These are phyloP conservation scores for Colletotrichum sp. DNA, from an alignment of 2,329 filamentous ascomycete species.

Conservation along the genomic window DNA sequence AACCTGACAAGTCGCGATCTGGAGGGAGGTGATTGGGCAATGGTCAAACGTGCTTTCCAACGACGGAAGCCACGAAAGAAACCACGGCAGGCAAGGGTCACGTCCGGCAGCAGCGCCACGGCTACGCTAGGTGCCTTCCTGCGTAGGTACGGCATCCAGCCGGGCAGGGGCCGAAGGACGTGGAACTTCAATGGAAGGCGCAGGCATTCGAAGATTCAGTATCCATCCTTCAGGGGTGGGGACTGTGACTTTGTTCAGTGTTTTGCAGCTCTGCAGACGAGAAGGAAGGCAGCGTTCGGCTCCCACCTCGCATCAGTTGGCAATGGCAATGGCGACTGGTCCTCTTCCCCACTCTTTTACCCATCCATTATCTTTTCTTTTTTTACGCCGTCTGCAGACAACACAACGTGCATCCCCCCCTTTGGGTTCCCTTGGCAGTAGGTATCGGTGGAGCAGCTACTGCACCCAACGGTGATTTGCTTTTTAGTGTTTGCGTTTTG, in stretches of 20 bases:
- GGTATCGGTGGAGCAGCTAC: background rate
- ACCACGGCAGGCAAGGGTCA: background rate
- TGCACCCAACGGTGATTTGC: conserved; percentile 9
- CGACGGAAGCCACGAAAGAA: background rate
- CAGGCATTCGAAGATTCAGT: background rate
- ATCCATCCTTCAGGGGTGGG: background rate
- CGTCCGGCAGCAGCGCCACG: background rate
- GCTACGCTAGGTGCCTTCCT: background rate
- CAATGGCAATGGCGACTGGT: background rate
- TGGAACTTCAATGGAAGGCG: background rate
- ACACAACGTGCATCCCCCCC: background rate
- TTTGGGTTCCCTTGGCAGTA: background rate
- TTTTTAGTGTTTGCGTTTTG: background rate
- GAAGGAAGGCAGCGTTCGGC: background rate
- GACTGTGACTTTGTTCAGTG: background rate
- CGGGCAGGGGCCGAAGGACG: background rate
- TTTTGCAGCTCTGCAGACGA: background rate
- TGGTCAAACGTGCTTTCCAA: background rate
- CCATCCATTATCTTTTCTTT: background rate
- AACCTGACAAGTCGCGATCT: background rate
- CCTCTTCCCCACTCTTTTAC: background rate
- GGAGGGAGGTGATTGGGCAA: background rate
- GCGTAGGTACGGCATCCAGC: background rate
- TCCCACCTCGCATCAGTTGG: background rate
- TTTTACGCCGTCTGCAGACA: conserved; percentile 10